phyloP scores from a whole-genome alignment of 495 filamentous ascomycete genomes.

The Clavariopsis aquatica region DNA sequence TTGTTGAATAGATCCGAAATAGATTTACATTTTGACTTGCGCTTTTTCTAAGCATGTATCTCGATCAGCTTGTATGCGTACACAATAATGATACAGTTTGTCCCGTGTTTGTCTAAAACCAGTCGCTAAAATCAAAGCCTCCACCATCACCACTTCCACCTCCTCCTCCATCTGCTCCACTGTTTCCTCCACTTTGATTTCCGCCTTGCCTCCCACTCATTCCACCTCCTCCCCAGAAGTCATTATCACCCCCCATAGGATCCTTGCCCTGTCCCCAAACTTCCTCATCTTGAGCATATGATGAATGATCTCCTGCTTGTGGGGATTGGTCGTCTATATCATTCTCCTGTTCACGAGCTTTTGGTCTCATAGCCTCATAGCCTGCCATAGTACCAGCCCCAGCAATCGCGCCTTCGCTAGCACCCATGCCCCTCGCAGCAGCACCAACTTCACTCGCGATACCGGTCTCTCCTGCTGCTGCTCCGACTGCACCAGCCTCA shows the following conservation, averaged over 20 bases:
- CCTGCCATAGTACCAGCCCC: slow-evolving; percentile 64
- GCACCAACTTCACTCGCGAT: slow-evolving; percentile 47
- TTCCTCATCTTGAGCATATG: slow-evolving; percentile 14
- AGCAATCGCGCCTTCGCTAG: slow-evolving; percentile 49
- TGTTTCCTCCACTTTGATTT: slow-evolving; percentile 42
- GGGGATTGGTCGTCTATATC: slow-evolving; percentile 10
- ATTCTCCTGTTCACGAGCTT: slow-evolving; percentile 10
- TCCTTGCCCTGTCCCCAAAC: slow-evolving; percentile 20
- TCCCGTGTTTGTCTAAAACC: background rate
- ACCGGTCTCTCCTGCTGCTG: slow-evolving; percentile 46
- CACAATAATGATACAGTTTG: slow-evolving; percentile 14
- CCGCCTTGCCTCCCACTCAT: background rate
- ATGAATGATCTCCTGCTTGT: background rate
- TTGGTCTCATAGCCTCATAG: slow-evolving; percentile 63
- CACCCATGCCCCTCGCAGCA: slow-evolving; percentile 49
- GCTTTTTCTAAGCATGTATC: background rate
- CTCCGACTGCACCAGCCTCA: slow-evolving; percentile 49
- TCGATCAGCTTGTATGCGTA: background rate
- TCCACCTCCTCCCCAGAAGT: slow-evolving; percentile 27
- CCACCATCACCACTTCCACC: slow-evolving; percentile 41
- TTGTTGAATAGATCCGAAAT: background rate
- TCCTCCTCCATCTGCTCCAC: slow-evolving; percentile 42
- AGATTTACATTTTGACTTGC: background rate
- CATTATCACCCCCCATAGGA: background rate
- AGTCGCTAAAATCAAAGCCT: slow-evolving; percentile 15